Conservation (phyloP, 2,329 filamentous ascomycete species). For the Delphinella strobiligena region DNA sequence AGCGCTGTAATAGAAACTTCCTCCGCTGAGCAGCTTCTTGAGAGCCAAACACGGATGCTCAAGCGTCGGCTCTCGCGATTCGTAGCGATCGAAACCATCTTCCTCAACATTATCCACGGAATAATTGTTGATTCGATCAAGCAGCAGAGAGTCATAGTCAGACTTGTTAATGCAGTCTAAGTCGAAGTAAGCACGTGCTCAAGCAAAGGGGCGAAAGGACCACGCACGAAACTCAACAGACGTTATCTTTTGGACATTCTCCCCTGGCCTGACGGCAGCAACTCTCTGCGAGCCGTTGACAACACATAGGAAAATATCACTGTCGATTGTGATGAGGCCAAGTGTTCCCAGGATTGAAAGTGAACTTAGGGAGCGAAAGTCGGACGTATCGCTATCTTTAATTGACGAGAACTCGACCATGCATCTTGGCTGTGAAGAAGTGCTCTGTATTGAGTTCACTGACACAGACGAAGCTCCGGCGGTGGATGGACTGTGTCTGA, state of each 20-base stretch:
- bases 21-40: conserved; percentile 83
- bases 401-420: conserved; percentile 75
- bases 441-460: conserved; percentile 20
- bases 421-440: conserved; percentile 45
- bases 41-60: conserved; percentile 86
- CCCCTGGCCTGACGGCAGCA: conserved; percentile 71
- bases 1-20: conserved; percentile 96
- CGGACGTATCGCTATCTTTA: conserved; percentile 53
- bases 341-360: conserved; percentile 74
- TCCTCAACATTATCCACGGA: conserved; percentile 40
- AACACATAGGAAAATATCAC: conserved; percentile 83
- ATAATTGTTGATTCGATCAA: conserved; percentile 45
- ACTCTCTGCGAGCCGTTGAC: conserved; percentile 69
- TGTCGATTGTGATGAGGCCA: conserved; percentile 70
- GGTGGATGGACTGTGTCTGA: conserved; percentile 62
- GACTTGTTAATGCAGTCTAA: conserved; percentile 74
- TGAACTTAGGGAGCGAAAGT: conserved; percentile 64
- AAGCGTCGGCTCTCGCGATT: conserved; percentile 54
- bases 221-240: conserved; percentile 65
- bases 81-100: conserved; percentile 39
- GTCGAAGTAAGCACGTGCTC: conserved; percentile 7
- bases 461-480: conserved; percentile 38
- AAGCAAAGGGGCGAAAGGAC: neutral
- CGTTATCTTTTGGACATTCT: conserved; percentile 78
- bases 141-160: conserved; percentile 68